phyloP scores from a whole-genome alignment of 164 flowering plant species.

The Magnolia officinalis region DNA sequence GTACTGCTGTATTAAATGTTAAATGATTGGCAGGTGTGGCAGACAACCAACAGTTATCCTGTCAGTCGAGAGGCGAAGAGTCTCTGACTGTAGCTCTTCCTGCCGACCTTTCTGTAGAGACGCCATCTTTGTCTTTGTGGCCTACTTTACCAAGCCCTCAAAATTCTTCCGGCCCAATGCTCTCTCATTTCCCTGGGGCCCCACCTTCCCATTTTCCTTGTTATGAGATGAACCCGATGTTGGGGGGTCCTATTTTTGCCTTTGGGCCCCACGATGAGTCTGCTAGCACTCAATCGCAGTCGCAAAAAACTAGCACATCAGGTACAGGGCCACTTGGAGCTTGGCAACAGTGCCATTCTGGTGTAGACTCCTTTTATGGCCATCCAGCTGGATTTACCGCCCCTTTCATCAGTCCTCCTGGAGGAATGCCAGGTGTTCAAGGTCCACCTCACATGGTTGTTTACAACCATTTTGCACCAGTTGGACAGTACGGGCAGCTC shows the following conservation, averaged over 20 bases:
- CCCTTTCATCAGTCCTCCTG: slow-evolving; percentile 78
- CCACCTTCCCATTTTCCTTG: slow-evolving; percentile 80
- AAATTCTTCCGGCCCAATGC: slow-evolving; percentile 62
- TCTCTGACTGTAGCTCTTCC: slow-evolving; percentile 83
- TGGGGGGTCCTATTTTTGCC: slow-evolving; percentile 78
- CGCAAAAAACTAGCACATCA: slow-evolving; percentile 54
- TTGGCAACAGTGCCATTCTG: slow-evolving; percentile 84
- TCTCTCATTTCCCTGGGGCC: slow-evolving; percentile 76
- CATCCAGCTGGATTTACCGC: slow-evolving; percentile 72
- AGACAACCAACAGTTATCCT: slow-evolving; percentile 39
- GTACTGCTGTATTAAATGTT: not conserved
- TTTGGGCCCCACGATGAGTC: slow-evolving; percentile 84
- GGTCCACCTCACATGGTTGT: slow-evolving; percentile 96
- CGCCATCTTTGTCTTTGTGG: slow-evolving; percentile 81
- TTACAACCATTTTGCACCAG: slow-evolving; percentile 94
- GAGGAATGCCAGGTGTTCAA: slow-evolving; percentile 83
- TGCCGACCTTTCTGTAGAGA: slow-evolving; percentile 92
- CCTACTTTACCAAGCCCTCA: slow-evolving; percentile 78
- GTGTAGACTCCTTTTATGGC: slow-evolving; percentile 87
- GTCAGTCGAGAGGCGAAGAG: slow-evolving; percentile 69
- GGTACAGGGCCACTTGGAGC: slow-evolving; percentile 56
- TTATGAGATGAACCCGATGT: slow-evolving; percentile 85
- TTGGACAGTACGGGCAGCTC: slow-evolving; percentile 92
- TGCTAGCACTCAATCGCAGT: slow-evolving; percentile 51
- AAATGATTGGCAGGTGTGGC: slow-evolving; percentile 40